Conservation (phyloP, 2,329 filamentous ascomycete species). For the Trichoderma simmonsii region DNA sequence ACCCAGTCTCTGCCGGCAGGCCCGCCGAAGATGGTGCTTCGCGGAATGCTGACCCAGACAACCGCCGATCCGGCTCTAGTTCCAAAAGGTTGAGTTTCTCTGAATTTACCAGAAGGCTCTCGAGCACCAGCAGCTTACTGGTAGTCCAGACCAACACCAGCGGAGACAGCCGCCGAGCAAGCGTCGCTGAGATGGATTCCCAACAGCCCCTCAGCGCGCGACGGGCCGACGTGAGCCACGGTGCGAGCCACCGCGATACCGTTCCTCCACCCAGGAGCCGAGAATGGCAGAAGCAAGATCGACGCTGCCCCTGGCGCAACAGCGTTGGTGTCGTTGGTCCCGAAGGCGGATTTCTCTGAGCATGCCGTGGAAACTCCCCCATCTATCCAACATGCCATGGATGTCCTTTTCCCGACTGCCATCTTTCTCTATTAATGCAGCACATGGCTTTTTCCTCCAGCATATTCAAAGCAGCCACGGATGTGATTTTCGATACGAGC, state of each 20-base stretch:
- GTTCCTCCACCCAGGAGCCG: constrained; percentile 32
- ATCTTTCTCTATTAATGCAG: neutral
- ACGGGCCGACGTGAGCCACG: constrained; percentile 41
- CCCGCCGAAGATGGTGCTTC: constrained; percentile 34
- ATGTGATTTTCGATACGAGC: neutral
- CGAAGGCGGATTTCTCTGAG: constrained; percentile 54
- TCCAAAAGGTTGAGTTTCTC: constrained; percentile 59
- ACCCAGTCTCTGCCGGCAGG: constrained; percentile 29
- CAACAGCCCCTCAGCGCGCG: constrained; percentile 38
- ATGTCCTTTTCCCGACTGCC: neutral
- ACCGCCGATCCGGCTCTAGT: constrained; percentile 52
- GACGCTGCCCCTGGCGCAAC: constrained; percentile 55
- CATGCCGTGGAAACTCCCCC: neutral
- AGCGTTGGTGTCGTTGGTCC: constrained; percentile 52
- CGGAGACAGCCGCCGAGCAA: constrained; percentile 46
- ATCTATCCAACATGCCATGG: neutral
- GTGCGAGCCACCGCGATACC: constrained; percentile 44
- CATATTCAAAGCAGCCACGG: neutral
- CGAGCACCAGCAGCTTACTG: constrained; percentile 58
- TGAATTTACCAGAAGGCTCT: constrained; percentile 59
- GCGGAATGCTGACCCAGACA: constrained; percentile 35
- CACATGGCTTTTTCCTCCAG: neutral
- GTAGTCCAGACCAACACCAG: constrained; percentile 57
- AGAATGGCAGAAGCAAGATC: constrained; percentile 38
- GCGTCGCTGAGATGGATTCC: constrained; percentile 44